Conservation (phyloP, 805 yeast species). For the Ogataea dorogensis region DNA sequence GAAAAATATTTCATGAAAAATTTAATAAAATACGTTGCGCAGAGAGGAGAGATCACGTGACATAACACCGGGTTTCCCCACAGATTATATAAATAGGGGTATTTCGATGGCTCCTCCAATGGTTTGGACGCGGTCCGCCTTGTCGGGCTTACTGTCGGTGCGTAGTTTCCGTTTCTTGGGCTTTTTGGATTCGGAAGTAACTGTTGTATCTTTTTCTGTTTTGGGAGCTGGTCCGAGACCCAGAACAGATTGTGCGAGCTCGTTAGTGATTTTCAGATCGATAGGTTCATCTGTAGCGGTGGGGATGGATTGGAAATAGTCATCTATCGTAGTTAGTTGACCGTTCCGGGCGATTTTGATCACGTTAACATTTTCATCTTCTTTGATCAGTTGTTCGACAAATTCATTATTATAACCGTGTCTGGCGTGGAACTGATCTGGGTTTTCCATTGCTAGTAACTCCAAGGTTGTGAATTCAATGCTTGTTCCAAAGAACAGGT, state of each 20-base stretch:
- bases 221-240: conserved; percentile 17
- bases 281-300: conserved; percentile 5
- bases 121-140: conserved; percentile 30
- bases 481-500: conserved; percentile 28
- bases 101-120: conserved; percentile 46
- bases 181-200: conserved; percentile 2
- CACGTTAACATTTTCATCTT: conserved; percentile 33
- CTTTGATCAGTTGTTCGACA: conserved; percentile 33
- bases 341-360: conserved; percentile 30
- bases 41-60: conserved; percentile 22
- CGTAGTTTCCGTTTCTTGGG: conserved; percentile 9
- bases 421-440: conserved; percentile 4
- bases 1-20: conserved; percentile 7
- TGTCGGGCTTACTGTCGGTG: conserved; percentile 14
- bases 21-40: conserved; percentile 12
- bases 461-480: conserved; percentile 34
- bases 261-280: conserved; percentile 24
- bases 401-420: conserved; percentile 28
- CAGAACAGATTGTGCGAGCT: conserved; percentile 29
- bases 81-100: conserved; percentile 39
- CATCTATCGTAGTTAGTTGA: conserved; percentile 31
- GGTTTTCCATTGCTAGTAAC: conserved; percentile 25
- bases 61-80: conserved; percentile 4
- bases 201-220: conserved; percentile 1
- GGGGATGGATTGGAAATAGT: conserved; percentile 20